Base-by-base conservation (phyloP, 306 rosid genomes). In the Aeschynomene evenia region DNA sequence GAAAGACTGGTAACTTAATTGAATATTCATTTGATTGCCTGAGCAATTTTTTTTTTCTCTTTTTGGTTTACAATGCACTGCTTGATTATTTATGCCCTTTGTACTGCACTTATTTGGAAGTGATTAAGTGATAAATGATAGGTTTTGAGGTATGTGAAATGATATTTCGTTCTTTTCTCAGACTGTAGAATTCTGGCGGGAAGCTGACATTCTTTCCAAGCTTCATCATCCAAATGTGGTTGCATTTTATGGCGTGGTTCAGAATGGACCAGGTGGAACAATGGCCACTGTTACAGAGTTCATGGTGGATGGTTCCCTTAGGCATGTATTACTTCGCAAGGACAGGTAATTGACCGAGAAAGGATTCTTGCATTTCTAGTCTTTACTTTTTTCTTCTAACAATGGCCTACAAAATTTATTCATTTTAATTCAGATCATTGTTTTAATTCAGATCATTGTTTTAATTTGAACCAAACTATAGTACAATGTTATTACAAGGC, bases 151-250 rank as follows among this genome's bases (percentile, higher is more conserved):
- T 53, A 70, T 54, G 45, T 22, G 45, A 70, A 28, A 22, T 66
- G 49, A 29, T 36, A 11, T 36, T 33, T 70, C 33, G 9, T 80
- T 70, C 70, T 70, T 60, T 45, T 78, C 70, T 73, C 89, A 88
- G 97, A 91, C 86, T 0, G 37, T 75, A 28, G 97, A 91, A 66
- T 91, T 91, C 83, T 91, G 97, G 97, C 86, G 84, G 19, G 97
- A 91, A 68, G 97, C 97, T 13, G 88, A 77, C 63, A 91, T 86
- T 37, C 96, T 91, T 75, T 81, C 96, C 5, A 81, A 89, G 76
- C 89, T 91, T 71, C 97, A 91, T 59, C 97, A 91, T 87, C 97
- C 97, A 57, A 91, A 91, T 80, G 91, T 91, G 78, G 91, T 91
- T 61, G 96, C 97, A 29, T 82, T 82, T 69, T 82, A 82, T 70